Evolutionary conservation across 1,139 yeast genomes (phyloP), one percentile per base, ranked within the genome.

Genomic region (Kazachstania sp.): DNA sequence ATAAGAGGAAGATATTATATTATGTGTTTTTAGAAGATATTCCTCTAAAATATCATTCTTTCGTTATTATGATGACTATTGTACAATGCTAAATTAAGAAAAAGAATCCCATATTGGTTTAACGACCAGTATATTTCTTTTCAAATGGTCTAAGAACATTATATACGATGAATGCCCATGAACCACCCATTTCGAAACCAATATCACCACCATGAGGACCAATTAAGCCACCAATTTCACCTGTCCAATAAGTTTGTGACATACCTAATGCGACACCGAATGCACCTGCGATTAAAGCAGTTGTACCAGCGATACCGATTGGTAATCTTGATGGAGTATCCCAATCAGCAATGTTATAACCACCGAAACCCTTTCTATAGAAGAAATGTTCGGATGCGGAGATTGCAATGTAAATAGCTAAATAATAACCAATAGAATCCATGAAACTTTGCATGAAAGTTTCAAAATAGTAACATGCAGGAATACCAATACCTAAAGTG

Each of bases 341-440:
- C 72, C 79, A 83, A 55, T 74, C 76, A 43, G 71, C 75, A 57
- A 80, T 75, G 62, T 83, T 78, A 69, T 86, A 86, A 49, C 75
- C 77, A 43, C 68, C 55, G 57, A 77, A 73, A 11, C 45, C 44
- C 34, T 70, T 74, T 64, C 82, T 78, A 76, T 77, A 82, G 63
- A 86, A 72, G 63, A 84, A 80, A 68, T 87, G 95, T 67, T 86
- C 95, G 35, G 86, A 74, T 16, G 82, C 65, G 42, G 77, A 68
- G 65, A 86, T 77, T 43, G 86, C 78, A 60, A 77, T 78, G 70
- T 87, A 87, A 61, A 86, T 83, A 50, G 95, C 88, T 64, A 87
- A 74, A 78, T 92, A 87, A 75, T 87, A 87, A 54, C 86, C 90
- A 66, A 87, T 86, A 66, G 86, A 71, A 70, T 85, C 80, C 95